Percentiles rank a stretch among this genome's conserved stretches.
Conservation (phyloP, 768 basidiomycete species). For the Auricularia sp. region DNA sequence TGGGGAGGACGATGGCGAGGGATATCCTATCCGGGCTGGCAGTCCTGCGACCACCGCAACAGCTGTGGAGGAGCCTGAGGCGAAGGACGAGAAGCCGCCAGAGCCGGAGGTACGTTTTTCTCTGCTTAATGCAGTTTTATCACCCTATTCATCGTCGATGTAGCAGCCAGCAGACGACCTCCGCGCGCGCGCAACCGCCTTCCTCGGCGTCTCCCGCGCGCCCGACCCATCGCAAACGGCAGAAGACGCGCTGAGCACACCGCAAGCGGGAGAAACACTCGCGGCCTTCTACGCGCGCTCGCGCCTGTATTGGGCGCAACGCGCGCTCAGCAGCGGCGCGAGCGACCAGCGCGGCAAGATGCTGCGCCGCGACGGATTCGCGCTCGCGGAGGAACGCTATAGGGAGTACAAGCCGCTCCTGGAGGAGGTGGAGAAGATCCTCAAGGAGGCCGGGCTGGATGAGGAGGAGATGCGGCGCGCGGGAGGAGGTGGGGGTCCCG, state of each 20-base stretch:
- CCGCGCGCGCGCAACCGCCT: slow-evolving; percentile 16
- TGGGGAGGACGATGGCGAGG: slow-evolving; percentile 27
- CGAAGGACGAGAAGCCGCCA: slow-evolving; percentile 21
- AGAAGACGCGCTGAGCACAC: slow-evolving; percentile 69
- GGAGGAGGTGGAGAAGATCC: slow-evolving; percentile 71
- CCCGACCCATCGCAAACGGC: slow-evolving; percentile 45
- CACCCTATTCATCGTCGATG: slow-evolving; percentile 12
- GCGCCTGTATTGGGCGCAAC: slow-evolving; percentile 73
- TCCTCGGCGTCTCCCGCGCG: slow-evolving; percentile 50
- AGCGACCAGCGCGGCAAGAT: slow-evolving; percentile 67
- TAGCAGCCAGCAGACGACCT: slow-evolving; percentile 8
- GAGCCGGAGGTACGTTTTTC: neutral
- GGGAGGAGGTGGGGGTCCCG: neutral
- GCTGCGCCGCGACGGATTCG: slow-evolving; percentile 68
- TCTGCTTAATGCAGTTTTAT: no score
- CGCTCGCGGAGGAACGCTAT: slow-evolving; percentile 62
- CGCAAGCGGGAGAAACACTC: slow-evolving; percentile 74
- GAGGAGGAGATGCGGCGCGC: slow-evolving; percentile 64
- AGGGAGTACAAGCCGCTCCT: slow-evolving; percentile 73
- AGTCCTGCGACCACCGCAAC: slow-evolving; percentile 12
- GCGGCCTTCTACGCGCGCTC: slow-evolving; percentile 76
- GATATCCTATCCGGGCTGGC: slow-evolving; percentile 11
- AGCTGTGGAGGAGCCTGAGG: slow-evolving; percentile 14
- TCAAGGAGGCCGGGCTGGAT: slow-evolving; percentile 75
- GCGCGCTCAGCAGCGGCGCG: slow-evolving; percentile 38